phyloP scores from a whole-genome alignment of 768 basidiomycete genomes.

The Suillus brevipes region DNA sequence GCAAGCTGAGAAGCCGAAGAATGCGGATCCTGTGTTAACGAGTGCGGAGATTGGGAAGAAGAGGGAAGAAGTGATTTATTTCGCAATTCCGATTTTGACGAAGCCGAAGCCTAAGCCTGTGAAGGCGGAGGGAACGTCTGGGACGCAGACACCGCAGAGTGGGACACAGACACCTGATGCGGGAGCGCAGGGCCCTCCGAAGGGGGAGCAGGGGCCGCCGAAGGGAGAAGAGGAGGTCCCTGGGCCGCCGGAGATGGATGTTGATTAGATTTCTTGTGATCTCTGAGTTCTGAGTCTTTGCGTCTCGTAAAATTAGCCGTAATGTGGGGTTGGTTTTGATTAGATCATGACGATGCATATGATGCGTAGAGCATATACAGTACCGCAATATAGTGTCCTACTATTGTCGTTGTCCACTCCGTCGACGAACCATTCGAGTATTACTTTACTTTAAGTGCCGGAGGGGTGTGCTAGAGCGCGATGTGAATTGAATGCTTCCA shows the following conservation, averaged over 20 bases:
- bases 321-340: neutral
- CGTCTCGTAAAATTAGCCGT: constrained; percentile 3
- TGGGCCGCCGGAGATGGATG: constrained; percentile 80
- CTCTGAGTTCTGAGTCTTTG: neutral
- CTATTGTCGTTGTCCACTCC: neutral
- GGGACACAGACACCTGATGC: constrained; percentile 58
- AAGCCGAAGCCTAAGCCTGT: constrained; percentile 88
- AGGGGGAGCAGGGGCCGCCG: constrained; percentile 34
- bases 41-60: constrained; percentile 85
- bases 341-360: constrained; percentile 1
- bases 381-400: constrained; percentile 4
- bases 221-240: constrained; percentile 30
- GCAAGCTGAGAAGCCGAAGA: constrained; percentile 89
- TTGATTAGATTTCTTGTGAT: constrained; percentile 54
- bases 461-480: too few relatives aligned
- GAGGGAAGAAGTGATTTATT: constrained; percentile 89
- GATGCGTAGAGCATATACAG: constrained; percentile 6
- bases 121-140: constrained; percentile 49
- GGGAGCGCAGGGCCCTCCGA: constrained; percentile 35
- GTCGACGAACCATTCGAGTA: too few relatives aligned
- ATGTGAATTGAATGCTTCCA: too few relatives aligned
- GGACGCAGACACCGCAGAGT: constrained; percentile 73
- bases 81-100: constrained; percentile 86
- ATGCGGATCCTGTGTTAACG: constrained; percentile 81
- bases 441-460: too few relatives aligned